Evolutionary conservation across 139 green algal species (phyloP).

Genomic region (Chlorella sp.): DNA sequence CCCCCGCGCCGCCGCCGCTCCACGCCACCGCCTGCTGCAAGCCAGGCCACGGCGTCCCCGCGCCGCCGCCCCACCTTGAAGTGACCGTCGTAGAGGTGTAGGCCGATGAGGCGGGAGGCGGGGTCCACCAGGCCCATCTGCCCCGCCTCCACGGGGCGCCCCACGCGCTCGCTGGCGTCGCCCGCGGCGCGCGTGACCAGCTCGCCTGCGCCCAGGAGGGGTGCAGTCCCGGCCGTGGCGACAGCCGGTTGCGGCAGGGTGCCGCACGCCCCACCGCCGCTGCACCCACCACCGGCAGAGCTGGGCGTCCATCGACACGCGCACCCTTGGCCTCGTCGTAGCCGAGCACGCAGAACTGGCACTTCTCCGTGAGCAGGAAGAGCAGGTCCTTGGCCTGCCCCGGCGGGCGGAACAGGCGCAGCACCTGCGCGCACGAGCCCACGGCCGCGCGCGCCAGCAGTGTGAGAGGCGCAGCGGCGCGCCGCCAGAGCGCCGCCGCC

Average conservation of each 20-base stretch:
- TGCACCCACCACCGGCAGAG: neutral
- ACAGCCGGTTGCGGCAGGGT: no score
- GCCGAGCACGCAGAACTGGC: conserved; percentile 90
- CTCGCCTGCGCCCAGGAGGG: conserved; percentile 57
- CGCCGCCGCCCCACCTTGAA: conserved; percentile 87
- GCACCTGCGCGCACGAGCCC: no score
- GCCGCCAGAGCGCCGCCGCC: no score
- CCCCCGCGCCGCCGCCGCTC: no score
- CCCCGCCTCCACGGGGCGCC: conserved; percentile 79
- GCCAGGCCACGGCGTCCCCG: no score
- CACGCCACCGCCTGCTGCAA: no score
- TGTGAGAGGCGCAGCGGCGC: no score
- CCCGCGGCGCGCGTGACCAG: conserved; percentile 84
- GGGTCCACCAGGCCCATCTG: conserved; percentile 87
- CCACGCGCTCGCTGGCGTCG: conserved; percentile 83
- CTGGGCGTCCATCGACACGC: no score
- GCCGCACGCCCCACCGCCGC: neutral
- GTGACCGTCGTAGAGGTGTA: conserved; percentile 97
- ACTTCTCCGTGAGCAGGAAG: conserved; percentile 93
- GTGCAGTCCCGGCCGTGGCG: no score
- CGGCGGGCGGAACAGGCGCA: conserved; percentile 86
- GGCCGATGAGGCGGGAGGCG: conserved; percentile 71
- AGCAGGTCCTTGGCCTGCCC: conserved; percentile 76
- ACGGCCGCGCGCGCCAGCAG: no score
- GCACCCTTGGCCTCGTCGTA: conserved; percentile 68